Evolutionary conservation across 805 yeast species (phyloP), one percentile per base, ranked within the genome.

Genomic region (Zygosaccharomyces bailii): DNA sequence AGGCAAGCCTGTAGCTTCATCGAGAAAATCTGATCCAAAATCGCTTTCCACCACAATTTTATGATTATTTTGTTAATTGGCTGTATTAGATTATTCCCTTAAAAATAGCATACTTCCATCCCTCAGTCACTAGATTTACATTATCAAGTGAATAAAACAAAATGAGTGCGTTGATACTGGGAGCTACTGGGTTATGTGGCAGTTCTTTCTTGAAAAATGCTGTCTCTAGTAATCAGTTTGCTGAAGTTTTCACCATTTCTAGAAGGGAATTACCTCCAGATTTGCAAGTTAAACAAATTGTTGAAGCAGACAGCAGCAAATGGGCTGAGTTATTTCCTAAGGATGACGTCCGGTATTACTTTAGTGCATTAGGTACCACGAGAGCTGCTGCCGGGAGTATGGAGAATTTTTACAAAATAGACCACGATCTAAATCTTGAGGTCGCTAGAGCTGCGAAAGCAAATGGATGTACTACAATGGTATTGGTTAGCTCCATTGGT

Each of bases 151-250:
- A 16, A 37, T n/a, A 20, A 7, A 23, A 19, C 11, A 25, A 27
- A 33, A 57, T 54, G 58, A 59, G 54, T 29, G 64, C 66, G 10
- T 65, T 75, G 34, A 56, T 74, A 11, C 62, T 86, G 34, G 96
- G 96, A 2, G 75, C 89, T 21, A 87, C 96, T 1, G 96, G 96
- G 2, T 66, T 86, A 16, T 82, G 84, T 44, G 96, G 96, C 6
- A 54, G 70, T 18, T 72, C 68, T 18, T 73, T 86, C 47, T 59
- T 86, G 43, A 73, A 70, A 43, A 63, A 63, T 19, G 76, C 78
- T 4, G 62, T 64, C 30, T 49, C 57, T 7, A 62, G 75, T 2
- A 46, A 66, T 1, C 54, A 63, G 2, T 69, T 75, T 31, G 43
- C 62, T 2, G 64, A 69, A 16, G 59, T 83, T 4, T 65, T 65